Percentiles rank a stretch among this genome's conserved stretches.
Conservation (phyloP, 441 rosid species). For the Eruca vesicaria region DNA sequence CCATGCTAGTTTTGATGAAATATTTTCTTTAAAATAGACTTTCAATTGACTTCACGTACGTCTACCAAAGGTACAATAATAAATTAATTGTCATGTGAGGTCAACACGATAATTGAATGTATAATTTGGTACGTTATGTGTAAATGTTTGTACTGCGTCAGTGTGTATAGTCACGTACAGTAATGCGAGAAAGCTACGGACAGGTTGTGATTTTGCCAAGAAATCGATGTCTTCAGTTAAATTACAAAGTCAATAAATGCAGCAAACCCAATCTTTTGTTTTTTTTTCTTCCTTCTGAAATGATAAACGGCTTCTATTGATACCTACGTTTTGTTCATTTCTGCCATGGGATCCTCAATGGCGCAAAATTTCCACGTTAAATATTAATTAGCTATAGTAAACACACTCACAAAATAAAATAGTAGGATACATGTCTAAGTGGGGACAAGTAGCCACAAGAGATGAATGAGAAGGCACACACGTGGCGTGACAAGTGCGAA, state of each 20-base stretch:
- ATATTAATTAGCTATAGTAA: not conserved
- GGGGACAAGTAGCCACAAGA: slow-evolving; percentile 22
- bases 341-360: slow-evolving; percentile 19
- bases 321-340: slow-evolving; percentile 33
- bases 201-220: slow-evolving; percentile 34
- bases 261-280: slow-evolving; percentile 34
- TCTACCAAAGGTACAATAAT: slow-evolving; percentile 31
- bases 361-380: slow-evolving; percentile 1
- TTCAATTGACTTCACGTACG: slow-evolving; percentile 25
- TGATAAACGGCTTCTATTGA: slow-evolving; percentile 27
- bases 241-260: slow-evolving; percentile 29
- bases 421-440: slow-evolving; percentile 23
- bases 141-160: slow-evolving; percentile 34
- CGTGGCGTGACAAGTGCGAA: slow-evolving; percentile 24
- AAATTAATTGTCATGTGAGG: slow-evolving; percentile 23
- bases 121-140: slow-evolving; percentile 37
- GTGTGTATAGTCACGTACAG: slow-evolving; percentile 35
- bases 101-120: slow-evolving; percentile 29
- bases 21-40: slow-evolving; percentile 4
- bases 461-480: slow-evolving; percentile 2
- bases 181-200: slow-evolving; percentile 36
- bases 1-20: not conserved
- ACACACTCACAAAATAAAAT: not conserved
- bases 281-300: slow-evolving; percentile 21
- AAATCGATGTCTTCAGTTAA: slow-evolving; percentile 13